phyloP scores from a whole-genome alignment of 163 green algal species.

The Scenedesmus sp. region DNA sequence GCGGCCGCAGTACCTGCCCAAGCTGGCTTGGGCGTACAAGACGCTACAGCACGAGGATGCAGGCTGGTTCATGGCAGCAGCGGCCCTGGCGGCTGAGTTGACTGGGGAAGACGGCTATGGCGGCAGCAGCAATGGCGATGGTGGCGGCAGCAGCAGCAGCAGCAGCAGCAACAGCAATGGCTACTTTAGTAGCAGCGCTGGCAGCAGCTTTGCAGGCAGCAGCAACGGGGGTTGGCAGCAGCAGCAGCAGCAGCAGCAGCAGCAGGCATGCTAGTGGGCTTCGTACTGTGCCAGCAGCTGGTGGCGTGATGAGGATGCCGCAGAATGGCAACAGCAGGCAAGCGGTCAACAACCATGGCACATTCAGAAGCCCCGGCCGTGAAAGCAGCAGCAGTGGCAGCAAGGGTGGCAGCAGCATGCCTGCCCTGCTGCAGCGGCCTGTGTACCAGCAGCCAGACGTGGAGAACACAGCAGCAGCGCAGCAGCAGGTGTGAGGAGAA shows the following conservation, averaged over 20 bases:
- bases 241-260: slow-evolving; percentile 23
- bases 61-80: slow-evolving; percentile 36
- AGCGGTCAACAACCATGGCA: neutral
- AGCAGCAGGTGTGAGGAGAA: neutral
- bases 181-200: neutral
- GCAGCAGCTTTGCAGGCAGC: neutral
- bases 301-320: neutral
- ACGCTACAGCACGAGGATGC: slow-evolving; percentile 28
- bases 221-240: neutral
- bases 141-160: neutral
- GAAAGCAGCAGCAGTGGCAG: neutral
- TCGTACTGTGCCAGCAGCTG: neutral
- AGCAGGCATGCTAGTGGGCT: neutral
- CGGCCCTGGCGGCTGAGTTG: neutral
- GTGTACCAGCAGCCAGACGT: slow-evolving; percentile 1
- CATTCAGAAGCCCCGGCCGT: neutral
- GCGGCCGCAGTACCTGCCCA: slow-evolving; percentile 14
- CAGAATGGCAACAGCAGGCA: slow-evolving; percentile 5
- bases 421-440: slow-evolving; percentile 29
- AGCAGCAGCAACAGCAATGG: too few species aligned
- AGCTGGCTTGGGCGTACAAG: slow-evolving; percentile 35
- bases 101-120: neutral
- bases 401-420: neutral
- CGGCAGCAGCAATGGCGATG: neutral
- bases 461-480: neutral